These are phyloP conservation scores for Fusarium sp. DNA, from an alignment of 2,329 filamentous ascomycete genomes.

Conservation along the genomic window DNA sequence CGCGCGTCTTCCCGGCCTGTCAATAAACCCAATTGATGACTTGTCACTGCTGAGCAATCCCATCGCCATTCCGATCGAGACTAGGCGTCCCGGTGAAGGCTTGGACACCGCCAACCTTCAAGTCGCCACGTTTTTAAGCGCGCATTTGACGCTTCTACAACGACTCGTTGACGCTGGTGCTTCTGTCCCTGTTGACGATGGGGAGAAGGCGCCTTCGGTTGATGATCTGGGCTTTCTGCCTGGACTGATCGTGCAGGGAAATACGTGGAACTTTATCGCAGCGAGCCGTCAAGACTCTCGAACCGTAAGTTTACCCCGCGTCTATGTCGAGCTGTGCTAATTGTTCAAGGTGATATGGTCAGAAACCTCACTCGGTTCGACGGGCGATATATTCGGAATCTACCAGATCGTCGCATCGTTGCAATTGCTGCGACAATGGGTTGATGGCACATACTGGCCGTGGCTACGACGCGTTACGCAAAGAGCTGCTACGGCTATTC, in stretches of 20 bases:
- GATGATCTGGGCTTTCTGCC: neutral
- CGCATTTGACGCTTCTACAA: neutral
- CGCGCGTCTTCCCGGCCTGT: neutral
- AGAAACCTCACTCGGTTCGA: neutral
- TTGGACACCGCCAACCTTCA: neutral
- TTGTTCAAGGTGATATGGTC: neutral
- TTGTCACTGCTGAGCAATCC: neutral
- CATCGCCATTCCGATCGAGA: constrained; percentile 18
- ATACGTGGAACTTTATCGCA: neutral
- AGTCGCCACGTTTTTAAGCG: neutral
- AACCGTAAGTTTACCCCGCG: neutral
- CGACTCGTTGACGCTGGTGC: neutral
- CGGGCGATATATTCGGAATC: neutral
- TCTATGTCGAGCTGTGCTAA: neutral
- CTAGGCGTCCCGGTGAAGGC: constrained; percentile 2
- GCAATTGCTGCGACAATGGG: neutral
- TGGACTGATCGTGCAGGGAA: constrained; percentile 11
- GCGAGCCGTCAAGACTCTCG: neutral
- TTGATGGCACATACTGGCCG: neutral
- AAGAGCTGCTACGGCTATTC: neutral
- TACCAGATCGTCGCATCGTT: neutral
- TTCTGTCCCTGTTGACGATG: neutral
- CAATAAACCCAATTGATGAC: neutral
- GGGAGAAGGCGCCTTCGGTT: neutral
- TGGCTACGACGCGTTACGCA: neutral